Evolutionary conservation across 305 asterid genomes (phyloP).

Genomic region (Solanum hybrid): DNA sequence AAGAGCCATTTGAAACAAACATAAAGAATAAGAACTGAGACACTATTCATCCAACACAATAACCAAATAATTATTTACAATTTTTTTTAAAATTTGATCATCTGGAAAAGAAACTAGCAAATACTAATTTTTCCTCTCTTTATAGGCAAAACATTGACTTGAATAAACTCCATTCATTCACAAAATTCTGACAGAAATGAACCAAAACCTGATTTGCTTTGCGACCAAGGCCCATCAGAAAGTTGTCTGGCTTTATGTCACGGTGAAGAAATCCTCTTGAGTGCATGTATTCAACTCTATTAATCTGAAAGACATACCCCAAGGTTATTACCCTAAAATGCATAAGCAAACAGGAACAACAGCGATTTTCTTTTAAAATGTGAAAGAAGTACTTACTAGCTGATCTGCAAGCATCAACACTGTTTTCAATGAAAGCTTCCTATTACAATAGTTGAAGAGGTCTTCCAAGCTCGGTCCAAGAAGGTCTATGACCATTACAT

Average conservation of each 20-base stretch:
- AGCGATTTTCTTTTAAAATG: not conserved
- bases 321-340: not conserved
- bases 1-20: not conserved
- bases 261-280: conserved; percentile 99
- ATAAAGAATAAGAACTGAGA: not conserved
- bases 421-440: conserved; percentile 84
- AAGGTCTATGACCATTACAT: conserved; percentile 92
- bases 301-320: conserved; percentile 41
- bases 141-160: not conserved
- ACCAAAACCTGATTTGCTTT: conserved; percentile 82
- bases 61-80: not conserved
- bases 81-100: not conserved
- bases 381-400: conserved; percentile 45
- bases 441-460: conserved; percentile 84
- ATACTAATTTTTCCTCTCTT: not conserved
- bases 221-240: conserved; percentile 96
- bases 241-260: conserved; percentile 95
- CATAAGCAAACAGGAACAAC: not conserved
- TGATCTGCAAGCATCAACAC: conserved; percentile 99
- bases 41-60: not conserved
- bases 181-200: not conserved
- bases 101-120: not conserved
- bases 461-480: conserved; percentile 97
- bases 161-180: not conserved
- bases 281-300: conserved; percentile 97